Evolutionary conservation across 176 grass and related monocot species (phyloP).

Genomic region (Oryza glaberrima): DNA sequence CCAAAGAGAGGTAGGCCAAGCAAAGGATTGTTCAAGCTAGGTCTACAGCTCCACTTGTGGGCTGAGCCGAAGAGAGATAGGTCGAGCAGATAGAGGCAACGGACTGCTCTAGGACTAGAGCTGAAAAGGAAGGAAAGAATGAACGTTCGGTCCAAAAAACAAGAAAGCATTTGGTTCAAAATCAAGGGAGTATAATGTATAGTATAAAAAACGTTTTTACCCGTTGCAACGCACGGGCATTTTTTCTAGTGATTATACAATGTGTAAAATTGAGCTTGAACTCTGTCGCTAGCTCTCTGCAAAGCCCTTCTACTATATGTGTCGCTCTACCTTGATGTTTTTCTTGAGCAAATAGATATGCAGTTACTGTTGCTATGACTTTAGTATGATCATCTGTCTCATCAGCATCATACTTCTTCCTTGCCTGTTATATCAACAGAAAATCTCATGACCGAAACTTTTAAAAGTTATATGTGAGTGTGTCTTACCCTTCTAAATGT

Average conservation of each 20-base stretch:
- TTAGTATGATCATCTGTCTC: not conserved
- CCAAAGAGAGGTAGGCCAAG: no score
- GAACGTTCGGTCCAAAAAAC: no score
- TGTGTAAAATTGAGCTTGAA: not conserved
- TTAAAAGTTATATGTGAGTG: not conserved
- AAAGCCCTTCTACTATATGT: not conserved
- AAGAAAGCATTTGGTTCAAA: no score
- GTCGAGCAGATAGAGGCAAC: no score
- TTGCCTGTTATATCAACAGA: not conserved
- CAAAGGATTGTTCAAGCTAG: no score
- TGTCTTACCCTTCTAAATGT: slow-evolving; percentile 14
- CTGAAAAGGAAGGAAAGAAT: no score
- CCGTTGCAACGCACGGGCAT: no score
- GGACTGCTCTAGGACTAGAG: no score
- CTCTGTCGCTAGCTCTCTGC: not conserved
- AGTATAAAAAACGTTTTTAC: no score
- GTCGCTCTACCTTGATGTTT: not conserved
- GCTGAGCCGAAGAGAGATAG: no score
- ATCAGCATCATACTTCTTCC: not conserved
- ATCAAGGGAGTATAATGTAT: no score
- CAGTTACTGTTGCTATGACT: not conserved
- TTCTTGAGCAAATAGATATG: not conserved
- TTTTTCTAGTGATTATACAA: not conserved
- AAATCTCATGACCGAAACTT: not conserved
- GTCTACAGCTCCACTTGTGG: no score